Percentiles rank a stretch among this genome's conserved stretches.
These are phyloP conservation scores for Morella rubra DNA, from an alignment of 306 rosid genomes.

Conservation along the genomic window DNA sequence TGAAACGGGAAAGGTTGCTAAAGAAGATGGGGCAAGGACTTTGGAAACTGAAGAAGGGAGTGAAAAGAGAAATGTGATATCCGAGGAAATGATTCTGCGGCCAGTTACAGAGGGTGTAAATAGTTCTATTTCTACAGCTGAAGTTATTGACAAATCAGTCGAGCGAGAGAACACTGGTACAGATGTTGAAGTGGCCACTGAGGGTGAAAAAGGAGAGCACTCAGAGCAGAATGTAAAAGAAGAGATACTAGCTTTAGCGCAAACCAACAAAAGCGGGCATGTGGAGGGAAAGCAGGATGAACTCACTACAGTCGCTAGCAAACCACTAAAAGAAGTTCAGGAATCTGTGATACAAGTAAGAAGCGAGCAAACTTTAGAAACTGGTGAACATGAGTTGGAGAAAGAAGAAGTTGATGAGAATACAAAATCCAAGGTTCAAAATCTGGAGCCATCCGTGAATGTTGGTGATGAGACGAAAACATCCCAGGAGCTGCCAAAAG, in stretches of 20 bases:
- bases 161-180: conserved; percentile 5
- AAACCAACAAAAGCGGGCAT: conserved; percentile 26
- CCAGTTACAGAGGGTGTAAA: conserved; percentile 5
- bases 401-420: conserved; percentile 39
- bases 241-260: conserved; percentile 24
- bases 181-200: conserved; percentile 16
- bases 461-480: conserved; percentile 40
- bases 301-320: conserved; percentile 33
- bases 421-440: conserved; percentile 43
- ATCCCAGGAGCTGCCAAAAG: conserved; percentile 49
- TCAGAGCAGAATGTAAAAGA: conserved; percentile 26
- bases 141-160: conserved; percentile 17
- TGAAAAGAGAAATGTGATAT: conserved; percentile 14
- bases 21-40: conserved; percentile 35
- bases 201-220: conserved; percentile 22
- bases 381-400: conserved; percentile 21
- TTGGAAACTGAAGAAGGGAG: conserved; percentile 18
- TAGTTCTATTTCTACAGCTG: conserved; percentile 12
- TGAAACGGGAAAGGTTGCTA: conserved; percentile 37
- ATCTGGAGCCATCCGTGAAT: conserved; percentile 36
- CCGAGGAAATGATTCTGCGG: conserved; percentile 17
- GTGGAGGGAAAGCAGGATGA: conserved; percentile 42
- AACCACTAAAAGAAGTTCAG: conserved; percentile 32
- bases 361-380: conserved; percentile 36
- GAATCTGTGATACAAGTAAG: conserved; percentile 48